Base-by-base conservation (phyloP, 2,329 filamentous ascomycete species). In the Venturia asperata region DNA sequence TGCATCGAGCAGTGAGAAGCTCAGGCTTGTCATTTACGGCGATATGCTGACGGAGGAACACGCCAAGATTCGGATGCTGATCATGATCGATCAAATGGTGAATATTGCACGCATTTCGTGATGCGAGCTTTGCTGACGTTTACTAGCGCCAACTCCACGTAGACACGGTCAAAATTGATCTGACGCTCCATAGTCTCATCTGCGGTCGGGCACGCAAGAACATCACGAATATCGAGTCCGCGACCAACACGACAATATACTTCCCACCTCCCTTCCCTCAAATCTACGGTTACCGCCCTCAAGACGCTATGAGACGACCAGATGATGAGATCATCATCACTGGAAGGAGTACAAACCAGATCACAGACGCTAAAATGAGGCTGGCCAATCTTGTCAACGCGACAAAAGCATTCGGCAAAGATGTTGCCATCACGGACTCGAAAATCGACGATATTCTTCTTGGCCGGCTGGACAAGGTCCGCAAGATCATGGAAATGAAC, bases 71-170 rank as follows among this genome's bases (percentile, higher is more conserved):
- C 86, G 94, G 69, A 87, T 97, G 49, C 80, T 99, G 75, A 96
- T 97, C 76, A 94, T 97, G 82, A 97, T 99, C 74, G 94, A 99
- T 76, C 91, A 92, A 77, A 85, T 96, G 79, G 90, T 94, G 83
- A 72, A 82, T 77, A 47, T 63, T 39, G 42, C 67, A 68, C 47
- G 30, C 17, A 10, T 13, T 64, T 55, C 30, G n/a, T 17, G 47
- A 27, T 39, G 27, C 37, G 24, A 42, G 30, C 30, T 55, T 64
- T 69, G 68, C 77, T 78, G 76, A 80, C 71, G 65, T 55, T 58
- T 66, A 56, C 66, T 73, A 90, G 87, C 86, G 91, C 67, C 85
- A 86, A 65, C 86, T 88, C 69, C 80, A 86, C 66, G 88, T 94
- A 64, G 92, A 96, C 75, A 86, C 83, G 61, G 86, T 92, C 72